Percentiles rank a stretch among this genome's conserved stretches.
Evolutionary conservation across 257 asterid genomes (phyloP).

Genomic region (Solanum pinnatisectum): DNA sequence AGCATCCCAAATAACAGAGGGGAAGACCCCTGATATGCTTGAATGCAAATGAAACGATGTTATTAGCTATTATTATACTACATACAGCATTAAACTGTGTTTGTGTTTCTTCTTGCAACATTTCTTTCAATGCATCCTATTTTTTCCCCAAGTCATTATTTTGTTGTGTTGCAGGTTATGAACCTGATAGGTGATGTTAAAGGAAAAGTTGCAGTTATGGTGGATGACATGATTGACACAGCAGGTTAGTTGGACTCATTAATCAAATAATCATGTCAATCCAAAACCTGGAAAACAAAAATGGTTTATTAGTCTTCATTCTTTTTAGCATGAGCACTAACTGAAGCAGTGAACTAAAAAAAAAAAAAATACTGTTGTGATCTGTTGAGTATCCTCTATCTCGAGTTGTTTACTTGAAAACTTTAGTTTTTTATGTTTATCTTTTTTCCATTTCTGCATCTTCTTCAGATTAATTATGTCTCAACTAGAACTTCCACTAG

Average conservation of each 20-base stretch:
- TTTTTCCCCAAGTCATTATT: neutral
- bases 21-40: neutral
- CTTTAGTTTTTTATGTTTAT: neutral
- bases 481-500: neutral
- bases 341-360: neutral
- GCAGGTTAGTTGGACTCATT: slow-evolving; percentile 49
- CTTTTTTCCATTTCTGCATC: neutral
- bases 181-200: slow-evolving; percentile 88
- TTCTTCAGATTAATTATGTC: neutral
- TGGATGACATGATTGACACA: slow-evolving; percentile 96
- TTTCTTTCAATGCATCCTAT: neutral
- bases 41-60: neutral
- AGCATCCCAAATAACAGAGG: neutral
- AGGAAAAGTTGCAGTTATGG: slow-evolving; percentile 95
- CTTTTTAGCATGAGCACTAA: neutral
- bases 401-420: neutral
- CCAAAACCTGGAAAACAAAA: neutral
- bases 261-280: neutral
- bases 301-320: neutral
- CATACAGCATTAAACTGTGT: neutral
- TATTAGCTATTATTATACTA: neutral
- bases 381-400: neutral
- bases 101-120: neutral
- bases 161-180: slow-evolving; percentile 54
- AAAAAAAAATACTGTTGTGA: neutral